Base-by-base conservation (phyloP, 192 early-diverging fungal genomes). In the Neocallimastix lanati region DNA sequence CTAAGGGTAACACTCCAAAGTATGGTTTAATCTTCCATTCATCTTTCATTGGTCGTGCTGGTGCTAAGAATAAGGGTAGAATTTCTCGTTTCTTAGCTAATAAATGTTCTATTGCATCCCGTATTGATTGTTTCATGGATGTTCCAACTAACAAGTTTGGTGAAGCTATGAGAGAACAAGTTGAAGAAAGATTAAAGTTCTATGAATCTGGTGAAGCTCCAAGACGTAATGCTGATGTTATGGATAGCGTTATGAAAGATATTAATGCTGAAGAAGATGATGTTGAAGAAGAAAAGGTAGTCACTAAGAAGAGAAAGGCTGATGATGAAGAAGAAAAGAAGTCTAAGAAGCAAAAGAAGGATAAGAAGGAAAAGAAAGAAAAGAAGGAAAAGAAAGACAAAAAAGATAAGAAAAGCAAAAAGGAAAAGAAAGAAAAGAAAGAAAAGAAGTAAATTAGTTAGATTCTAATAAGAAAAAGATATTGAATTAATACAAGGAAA, bases 31-130 rank as follows among this genome's bases (percentile, higher is more conserved):
- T 98, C 83, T 98, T 96, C 90, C 94, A 98, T 86, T 95, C 96
- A 28, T 93, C 94, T 16, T 93, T 97, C 82, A 95, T 98, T 84
- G 96, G 95, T 77, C 94, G 93, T 80, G 96, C 96, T 13, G 95
- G 92, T 76, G 86, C 90, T 76, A 99, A 99, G 92, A 97, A 98
- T 92, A 99, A 99, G 93, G 89, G 86, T 80, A 90, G 95, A 78
- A 98, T 99, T 78, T 98, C 97, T 78, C 94, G 97, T 80, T 95
- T 98, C 80, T 90, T 99, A 28, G 97, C 97, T 83, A 99, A 98
- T 91, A 99, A 99, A 87, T 95, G 94, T 82, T 91, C 95, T 13
- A 96, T 99, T 86, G 96, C 96, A 25, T 95, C 94, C 29, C 90
- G 97, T 79, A 96, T 99, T 80, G 97, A 99, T 84, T 97, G 95